phyloP scores from a whole-genome alignment of 2,329 filamentous ascomycete genomes.

The Pseudogymnoascus sp. region DNA sequence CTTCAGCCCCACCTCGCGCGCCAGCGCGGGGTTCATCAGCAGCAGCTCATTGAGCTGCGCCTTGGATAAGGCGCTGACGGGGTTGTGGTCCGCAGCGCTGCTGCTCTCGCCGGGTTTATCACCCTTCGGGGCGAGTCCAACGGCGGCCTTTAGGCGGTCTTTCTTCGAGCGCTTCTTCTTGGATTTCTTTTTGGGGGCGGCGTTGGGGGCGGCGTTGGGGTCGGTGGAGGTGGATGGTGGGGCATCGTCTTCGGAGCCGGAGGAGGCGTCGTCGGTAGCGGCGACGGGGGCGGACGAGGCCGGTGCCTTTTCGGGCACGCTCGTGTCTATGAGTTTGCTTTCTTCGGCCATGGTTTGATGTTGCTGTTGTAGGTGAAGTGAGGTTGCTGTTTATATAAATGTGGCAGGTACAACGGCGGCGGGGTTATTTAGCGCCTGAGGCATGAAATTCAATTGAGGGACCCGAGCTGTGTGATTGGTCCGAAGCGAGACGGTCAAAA shows the following conservation, averaged over 20 bases:
- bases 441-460: background rate
- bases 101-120: conserved; percentile 21
- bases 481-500: background rate
- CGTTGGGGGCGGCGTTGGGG: conserved; percentile 25
- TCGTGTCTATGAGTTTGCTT: conserved; percentile 2
- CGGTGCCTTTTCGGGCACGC: background rate
- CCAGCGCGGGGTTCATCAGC: conserved; percentile 62
- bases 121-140: conserved; percentile 24
- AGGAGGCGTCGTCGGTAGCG: conserved; percentile 36
- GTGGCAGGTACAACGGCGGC: conserved; percentile 1
- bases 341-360: conserved; percentile 3
- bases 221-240: conserved; percentile 22
- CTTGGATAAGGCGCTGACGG: conserved; percentile 39
- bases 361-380: background rate
- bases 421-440: background rate
- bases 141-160: conserved; percentile 45
- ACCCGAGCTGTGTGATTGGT: background rate
- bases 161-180: conserved; percentile 61
- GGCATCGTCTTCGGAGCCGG: conserved; percentile 35
- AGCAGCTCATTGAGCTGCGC: conserved; percentile 58
- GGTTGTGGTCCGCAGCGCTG: conserved; percentile 39
- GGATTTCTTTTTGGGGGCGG: conserved; percentile 29
- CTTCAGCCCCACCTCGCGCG: conserved; percentile 43
- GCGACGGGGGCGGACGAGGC: conserved; percentile 16
- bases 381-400: background rate